Conservation (phyloP, 768 basidiomycete genomes). For the Suillus alpinus region DNA sequence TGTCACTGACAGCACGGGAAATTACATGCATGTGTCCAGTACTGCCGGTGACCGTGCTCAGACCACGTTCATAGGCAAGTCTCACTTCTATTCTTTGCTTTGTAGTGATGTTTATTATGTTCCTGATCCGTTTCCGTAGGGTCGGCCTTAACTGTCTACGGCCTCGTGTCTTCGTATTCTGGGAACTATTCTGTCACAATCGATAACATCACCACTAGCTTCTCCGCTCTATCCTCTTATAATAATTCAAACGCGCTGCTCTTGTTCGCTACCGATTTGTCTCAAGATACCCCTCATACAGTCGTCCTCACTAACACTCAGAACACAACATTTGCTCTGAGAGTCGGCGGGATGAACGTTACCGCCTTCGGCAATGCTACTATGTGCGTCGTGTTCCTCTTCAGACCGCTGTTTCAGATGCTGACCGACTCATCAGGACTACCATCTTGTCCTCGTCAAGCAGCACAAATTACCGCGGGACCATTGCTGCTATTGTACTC, state of each 20-base stretch:
- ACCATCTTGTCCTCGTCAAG: constrained; percentile 14
- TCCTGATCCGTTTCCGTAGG: constrained; percentile 38
- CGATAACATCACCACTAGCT: constrained; percentile 45
- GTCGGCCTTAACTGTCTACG: constrained; percentile 56
- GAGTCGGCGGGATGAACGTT: constrained; percentile 48
- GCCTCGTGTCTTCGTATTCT: constrained; percentile 54
- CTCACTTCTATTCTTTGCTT: constrained; percentile 1
- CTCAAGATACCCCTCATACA: constrained; percentile 46
- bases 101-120: not conserved
- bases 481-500: constrained; percentile 64
- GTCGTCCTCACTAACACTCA: constrained; percentile 57
- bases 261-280: constrained; percentile 61
- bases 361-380: constrained; percentile 36
- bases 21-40: constrained; percentile 29
- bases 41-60: constrained; percentile 45
- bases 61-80: constrained; percentile 47
- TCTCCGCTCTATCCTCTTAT: constrained; percentile 55
- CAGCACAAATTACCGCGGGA: constrained; percentile 44
- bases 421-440: constrained; percentile 13
- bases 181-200: constrained; percentile 60
- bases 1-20: constrained; percentile 28
- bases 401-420: not conserved
- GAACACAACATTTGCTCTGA: constrained; percentile 47
- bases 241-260: constrained; percentile 51
- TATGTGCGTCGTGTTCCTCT: constrained; percentile 24